These are phyloP conservation scores for Hemisphaericaspora nanyangensis DNA, from an alignment of 805 yeast genomes.

Conservation along the genomic window DNA sequence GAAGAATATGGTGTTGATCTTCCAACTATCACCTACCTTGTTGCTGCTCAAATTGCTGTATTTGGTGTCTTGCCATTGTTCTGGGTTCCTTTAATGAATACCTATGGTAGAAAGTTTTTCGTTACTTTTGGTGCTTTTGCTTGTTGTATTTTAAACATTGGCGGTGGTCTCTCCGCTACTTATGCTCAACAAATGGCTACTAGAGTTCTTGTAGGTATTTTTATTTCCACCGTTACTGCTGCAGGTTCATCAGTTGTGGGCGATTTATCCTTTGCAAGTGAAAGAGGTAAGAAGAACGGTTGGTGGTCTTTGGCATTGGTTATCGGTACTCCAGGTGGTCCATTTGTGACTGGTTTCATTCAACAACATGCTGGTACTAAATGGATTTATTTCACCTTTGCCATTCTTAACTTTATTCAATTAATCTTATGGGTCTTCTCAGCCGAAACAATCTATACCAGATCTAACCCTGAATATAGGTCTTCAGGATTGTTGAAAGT, in stretches of 20 bases:
- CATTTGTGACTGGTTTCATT: conserved; percentile 14
- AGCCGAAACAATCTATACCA: conserved; percentile 10
- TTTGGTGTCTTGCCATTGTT: conserved; percentile 14
- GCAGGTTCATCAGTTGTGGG: conserved; percentile 13
- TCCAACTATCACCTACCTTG: conserved; percentile 11
- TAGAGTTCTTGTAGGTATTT: conserved; percentile 10
- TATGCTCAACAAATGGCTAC: conserved; percentile 13
- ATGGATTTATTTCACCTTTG: conserved; percentile 11
- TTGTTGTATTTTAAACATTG: conserved; percentile 11
- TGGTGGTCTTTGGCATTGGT: conserved; percentile 14
- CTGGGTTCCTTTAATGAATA: conserved; percentile 15
- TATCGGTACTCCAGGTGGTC: conserved; percentile 15
- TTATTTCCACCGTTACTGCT: conserved; percentile 12
- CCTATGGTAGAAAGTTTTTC: conserved; percentile 11
- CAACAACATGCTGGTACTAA: conserved; percentile 9
- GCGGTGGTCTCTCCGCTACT: conserved; percentile 10
- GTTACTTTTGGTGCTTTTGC: conserved; percentile 10
- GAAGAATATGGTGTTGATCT: conserved; percentile 7
- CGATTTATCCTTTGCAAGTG: conserved; percentile 12
- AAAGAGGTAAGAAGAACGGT: conserved; percentile 14
- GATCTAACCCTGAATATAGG: neutral
- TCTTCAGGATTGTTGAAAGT: neutral
- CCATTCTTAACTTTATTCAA: conserved; percentile 12
- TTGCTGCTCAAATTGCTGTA: conserved; percentile 12
- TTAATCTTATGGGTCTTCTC: conserved; percentile 9